Evolutionary conservation across 2,329 filamentous ascomycete species (phyloP), one percentile per base, ranked within the genome.

Genomic region (Ophiostoma triangulosporum): DNA sequence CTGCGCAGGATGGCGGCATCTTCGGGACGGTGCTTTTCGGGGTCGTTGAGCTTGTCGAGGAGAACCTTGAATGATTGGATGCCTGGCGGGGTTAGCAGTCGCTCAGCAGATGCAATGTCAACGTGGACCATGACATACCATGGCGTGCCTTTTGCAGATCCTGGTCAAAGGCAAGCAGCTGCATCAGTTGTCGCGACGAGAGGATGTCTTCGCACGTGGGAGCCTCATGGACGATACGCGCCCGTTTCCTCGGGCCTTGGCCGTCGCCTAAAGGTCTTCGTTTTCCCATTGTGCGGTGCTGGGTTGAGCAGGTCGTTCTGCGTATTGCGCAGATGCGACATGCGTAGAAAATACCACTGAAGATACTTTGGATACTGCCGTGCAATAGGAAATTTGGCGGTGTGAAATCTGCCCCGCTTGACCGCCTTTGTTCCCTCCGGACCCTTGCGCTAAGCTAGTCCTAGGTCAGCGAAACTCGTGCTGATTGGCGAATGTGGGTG

Each of bases 11-110:
- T 83, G 64, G 69, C 69, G 64, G 70, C 68, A 59, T 73, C 79
- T 67, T 71, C 67, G 57, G 64, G 66, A 58, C 68, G 64, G 26
- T 71, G 67, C 54, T 73, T 68, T 43, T 70, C 69, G 55, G 76
- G 70, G 58, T 75, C 69, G 57, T 73, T 69, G 54, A 88, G 76
- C 36, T 76, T 70, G 62, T 90, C 85, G 57, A 90, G 79, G 45
- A 90, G 80, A 7, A 72, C 67, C 64, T 88, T 88, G 69, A 88
- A 79, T 0, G 81, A 81, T 61, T 81, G 78, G 11, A 88, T 74
- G 20, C 80, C 81, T 84, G 46, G 11, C 29, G 24, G 38, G 45
- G 50, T 43, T 32, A 54, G 49, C 48, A 32, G 53, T 1, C 6
- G 7, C 50, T 40, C 2, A 20, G 35, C 12, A 6, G 15, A 29